Base-by-base conservation (phyloP, 129 eudicot species). In the Heracleum sosnowskyi region DNA sequence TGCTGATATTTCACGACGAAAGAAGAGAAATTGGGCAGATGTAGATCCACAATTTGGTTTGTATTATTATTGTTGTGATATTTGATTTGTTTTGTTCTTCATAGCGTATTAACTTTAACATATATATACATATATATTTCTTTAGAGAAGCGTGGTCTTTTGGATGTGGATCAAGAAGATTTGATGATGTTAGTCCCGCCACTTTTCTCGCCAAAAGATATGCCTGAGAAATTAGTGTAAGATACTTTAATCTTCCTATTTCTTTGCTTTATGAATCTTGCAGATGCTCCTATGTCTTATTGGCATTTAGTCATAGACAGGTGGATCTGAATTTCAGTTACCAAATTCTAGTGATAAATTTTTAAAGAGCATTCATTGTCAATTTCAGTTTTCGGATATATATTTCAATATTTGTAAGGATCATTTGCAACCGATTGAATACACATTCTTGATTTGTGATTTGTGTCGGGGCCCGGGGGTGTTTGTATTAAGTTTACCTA, bases 81-180 rank as follows among this genome's bases (percentile, higher is more conserved):
- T 77, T 77, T 71, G 12, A 22, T n/a, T n/a, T 22, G 16, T 26
- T 33, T 73, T 73, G 2, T n/a, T 69, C 47, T 33, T 77, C 53
- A 49, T 49, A 7, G 36, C 28, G 41, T 45, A 33, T 22, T 51
- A 7, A 77, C 22, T 63, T 47, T 82, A 33, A 41, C 71, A 17
- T 78, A 62, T 89, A n/a, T 69, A 36, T 49, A 55, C 10, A 55
- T 55, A 24, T 7, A 55, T 55, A 72, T 40, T 36, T 76, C 51
- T 60, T 76, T 73, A 94, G 97, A 91, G 78, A 87, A 87, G 86
- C 91, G 79, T 72, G 92, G 88, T 73, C 90, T 89, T 77, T 77
- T 88, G 64, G 96, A 90, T 80, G 90, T 86, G 74, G 96, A 90
- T 81, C 90, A 94, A 81, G 98, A 95, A 63, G 92, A 91, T 84